Percentiles rank a stretch among this genome's conserved stretches.
These are phyloP conservation scores for Pestalotiopsis sp. DNA, from an alignment of 2,329 filamentous ascomycete genomes.

Conservation along the genomic window DNA sequence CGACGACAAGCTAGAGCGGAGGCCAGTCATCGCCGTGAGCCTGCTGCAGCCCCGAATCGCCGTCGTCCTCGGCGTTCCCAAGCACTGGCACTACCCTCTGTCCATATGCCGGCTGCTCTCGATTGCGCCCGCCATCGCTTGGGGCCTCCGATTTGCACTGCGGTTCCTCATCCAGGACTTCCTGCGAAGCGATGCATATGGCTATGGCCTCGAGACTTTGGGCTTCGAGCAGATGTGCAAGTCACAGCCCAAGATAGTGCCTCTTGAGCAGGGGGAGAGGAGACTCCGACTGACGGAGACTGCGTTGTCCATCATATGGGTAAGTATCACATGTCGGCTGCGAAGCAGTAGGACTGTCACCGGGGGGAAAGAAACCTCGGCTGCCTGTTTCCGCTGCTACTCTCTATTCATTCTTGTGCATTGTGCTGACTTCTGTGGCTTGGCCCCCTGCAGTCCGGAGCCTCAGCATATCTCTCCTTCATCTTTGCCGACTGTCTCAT, in stretches of 20 bases:
- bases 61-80: conserved; percentile 74
- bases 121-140: conserved; percentile 71
- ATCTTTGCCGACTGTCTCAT: conserved; percentile 85
- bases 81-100: conserved; percentile 73
- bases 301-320: conserved; percentile 74
- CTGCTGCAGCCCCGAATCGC: conserved; percentile 77
- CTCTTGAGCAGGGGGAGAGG: conserved; percentile 43
- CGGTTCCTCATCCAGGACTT: conserved; percentile 69
- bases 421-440: conserved; percentile 7
- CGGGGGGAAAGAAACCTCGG: background rate
- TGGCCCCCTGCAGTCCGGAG: conserved; percentile 61
- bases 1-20: conserved; percentile 5
- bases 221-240: conserved; percentile 20
- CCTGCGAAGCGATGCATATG: conserved; percentile 32
- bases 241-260: background rate
- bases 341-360: background rate
- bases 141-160: conserved; percentile 69
- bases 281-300: conserved; percentile 67
- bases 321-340: conserved; percentile 42
- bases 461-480: conserved; percentile 78
- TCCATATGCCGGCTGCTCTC: conserved; percentile 74
- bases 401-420: background rate
- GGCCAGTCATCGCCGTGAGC: conserved; percentile 32
- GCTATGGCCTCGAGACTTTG: conserved; percentile 23
- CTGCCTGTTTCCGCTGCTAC: background rate